Evolutionary conservation across 208 protist species (phyloP).

Genomic region (Crithidia expoeki): DNA sequence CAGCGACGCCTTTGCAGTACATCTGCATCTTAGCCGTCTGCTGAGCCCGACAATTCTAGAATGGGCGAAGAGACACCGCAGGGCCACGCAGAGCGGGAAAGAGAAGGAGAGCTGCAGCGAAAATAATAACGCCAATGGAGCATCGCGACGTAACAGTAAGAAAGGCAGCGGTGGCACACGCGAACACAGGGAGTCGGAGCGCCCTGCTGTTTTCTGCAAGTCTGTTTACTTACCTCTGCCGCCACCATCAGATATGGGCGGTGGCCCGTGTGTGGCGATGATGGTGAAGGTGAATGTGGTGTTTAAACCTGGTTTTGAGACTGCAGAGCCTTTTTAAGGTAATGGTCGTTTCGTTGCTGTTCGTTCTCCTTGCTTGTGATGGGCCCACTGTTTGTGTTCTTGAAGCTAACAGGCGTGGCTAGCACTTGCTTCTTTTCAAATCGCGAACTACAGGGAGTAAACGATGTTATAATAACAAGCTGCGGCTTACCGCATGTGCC

Average conservation of each 20-base stretch:
- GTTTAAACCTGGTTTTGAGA: constrained; percentile 16
- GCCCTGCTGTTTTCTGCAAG: constrained; percentile 8
- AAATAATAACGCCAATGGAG: not conserved
- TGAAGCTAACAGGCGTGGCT: too few species aligned
- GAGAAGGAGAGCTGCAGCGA: not conserved
- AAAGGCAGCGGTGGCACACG: not conserved
- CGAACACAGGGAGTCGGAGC: not conserved
- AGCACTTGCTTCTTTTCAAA: too few species aligned
- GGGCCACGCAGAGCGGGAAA: not conserved
- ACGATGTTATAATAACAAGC: too few species aligned
- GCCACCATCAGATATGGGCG: not conserved
- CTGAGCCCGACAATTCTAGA: constrained; percentile 14
- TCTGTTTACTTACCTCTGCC: constrained; percentile 15
- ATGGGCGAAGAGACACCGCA: constrained; percentile 5
- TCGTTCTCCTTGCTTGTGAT: too few species aligned
- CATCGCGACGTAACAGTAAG: not conserved
- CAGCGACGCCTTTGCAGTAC: not conserved
- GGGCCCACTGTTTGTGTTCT: too few species aligned
- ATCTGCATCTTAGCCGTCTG: constrained; percentile 19
- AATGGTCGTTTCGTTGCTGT: too few species aligned
- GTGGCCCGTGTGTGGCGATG: constrained; percentile 4
- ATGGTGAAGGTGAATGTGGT: constrained; percentile 22
- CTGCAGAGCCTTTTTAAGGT: constrained; percentile 16
- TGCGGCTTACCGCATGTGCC: too few species aligned
- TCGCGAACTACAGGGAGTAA: too few species aligned